These are phyloP conservation scores for Buddleja alternifolia DNA, from an alignment of 257 asterid genomes.

Conservation along the genomic window DNA sequence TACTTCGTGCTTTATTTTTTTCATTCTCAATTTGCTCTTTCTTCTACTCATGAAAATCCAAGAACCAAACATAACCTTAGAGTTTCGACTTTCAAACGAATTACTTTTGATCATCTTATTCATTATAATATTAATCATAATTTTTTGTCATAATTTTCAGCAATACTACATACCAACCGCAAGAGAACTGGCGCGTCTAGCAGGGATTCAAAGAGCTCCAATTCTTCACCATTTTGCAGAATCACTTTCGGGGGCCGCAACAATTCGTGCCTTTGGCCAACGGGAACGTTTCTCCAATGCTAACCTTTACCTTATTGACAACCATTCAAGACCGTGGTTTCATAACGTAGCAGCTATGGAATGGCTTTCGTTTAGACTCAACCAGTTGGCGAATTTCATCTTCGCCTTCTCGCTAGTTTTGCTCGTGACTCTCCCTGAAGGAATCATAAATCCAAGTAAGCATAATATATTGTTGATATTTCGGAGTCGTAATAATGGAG, in stretches of 20 bases:
- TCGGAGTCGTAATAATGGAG: too few species aligned
- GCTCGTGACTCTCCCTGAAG: slow-evolving; percentile 95
- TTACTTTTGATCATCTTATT: too few species aligned
- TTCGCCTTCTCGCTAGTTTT: slow-evolving; percentile 81
- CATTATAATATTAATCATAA: too few species aligned
- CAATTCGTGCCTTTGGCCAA: slow-evolving; percentile 86
- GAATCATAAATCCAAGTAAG: slow-evolving; percentile 89
- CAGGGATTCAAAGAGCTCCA: slow-evolving; percentile 86
- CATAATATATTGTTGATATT: background rate
- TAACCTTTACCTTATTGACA: slow-evolving; percentile 77
- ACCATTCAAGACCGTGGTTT: slow-evolving; percentile 92
- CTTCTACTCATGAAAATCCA: background rate
- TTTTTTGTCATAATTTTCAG: slow-evolving; percentile 42
- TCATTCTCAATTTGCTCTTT: too few species aligned
- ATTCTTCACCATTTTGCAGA: slow-evolving; percentile 96
- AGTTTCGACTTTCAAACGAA: too few species aligned
- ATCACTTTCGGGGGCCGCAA: slow-evolving; percentile 88
- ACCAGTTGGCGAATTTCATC: slow-evolving; percentile 81
- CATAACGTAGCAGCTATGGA: slow-evolving; percentile 91
- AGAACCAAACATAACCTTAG: too few species aligned
- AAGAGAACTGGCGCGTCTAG: slow-evolving; percentile 89
- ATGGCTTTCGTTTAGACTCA: slow-evolving; percentile 90
- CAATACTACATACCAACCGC: slow-evolving; percentile 95
- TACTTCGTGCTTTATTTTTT: too few species aligned
- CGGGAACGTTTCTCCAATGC: slow-evolving; percentile 67